Evolutionary conservation across 352 stramenopile species (phyloP).

Genomic region (Phytophthora pluvialis): DNA sequence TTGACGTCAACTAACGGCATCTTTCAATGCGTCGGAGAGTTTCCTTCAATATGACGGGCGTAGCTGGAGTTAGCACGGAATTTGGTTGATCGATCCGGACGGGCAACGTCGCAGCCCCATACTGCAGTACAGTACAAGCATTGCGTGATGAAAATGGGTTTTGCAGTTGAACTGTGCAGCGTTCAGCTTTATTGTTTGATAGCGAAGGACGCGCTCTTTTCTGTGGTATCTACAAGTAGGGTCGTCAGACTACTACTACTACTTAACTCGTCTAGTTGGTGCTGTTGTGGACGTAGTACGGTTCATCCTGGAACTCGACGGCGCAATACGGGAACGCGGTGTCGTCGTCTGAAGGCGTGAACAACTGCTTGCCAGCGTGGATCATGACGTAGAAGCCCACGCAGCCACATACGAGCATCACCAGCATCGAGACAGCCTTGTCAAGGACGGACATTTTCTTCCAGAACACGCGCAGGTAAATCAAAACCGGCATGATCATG

Average conservation of each 20-base stretch:
- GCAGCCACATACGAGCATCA: slow-evolving; percentile 47
- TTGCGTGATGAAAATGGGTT: no score
- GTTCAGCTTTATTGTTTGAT: slow-evolving; percentile 1
- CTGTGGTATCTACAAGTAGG: slow-evolving; percentile 9
- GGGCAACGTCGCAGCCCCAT: no score
- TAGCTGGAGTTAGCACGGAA: no score
- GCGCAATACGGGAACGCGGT: slow-evolving; percentile 23
- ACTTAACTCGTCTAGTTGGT: slow-evolving; percentile 12
- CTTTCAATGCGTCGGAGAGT: no score
- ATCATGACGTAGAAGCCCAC: slow-evolving; percentile 58
- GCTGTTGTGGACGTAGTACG: slow-evolving; percentile 28
- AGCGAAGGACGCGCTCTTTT: not conserved
- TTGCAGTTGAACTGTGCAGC: not conserved
- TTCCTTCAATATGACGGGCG: no score
- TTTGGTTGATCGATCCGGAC: no score
- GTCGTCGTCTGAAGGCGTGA: slow-evolving; percentile 22
- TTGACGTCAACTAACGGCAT: no score
- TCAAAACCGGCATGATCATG: slow-evolving; percentile 53
- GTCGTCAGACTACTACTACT: not conserved
- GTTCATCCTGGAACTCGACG: slow-evolving; percentile 22
- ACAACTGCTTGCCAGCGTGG: slow-evolving; percentile 51
- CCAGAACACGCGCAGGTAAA: slow-evolving; percentile 55
- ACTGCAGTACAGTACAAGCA: no score
- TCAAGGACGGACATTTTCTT: slow-evolving; percentile 48
- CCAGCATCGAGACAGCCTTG: slow-evolving; percentile 42